These are phyloP conservation scores for Mycena albidolilacea DNA, from an alignment of 768 basidiomycete genomes.

Conservation along the genomic window DNA sequence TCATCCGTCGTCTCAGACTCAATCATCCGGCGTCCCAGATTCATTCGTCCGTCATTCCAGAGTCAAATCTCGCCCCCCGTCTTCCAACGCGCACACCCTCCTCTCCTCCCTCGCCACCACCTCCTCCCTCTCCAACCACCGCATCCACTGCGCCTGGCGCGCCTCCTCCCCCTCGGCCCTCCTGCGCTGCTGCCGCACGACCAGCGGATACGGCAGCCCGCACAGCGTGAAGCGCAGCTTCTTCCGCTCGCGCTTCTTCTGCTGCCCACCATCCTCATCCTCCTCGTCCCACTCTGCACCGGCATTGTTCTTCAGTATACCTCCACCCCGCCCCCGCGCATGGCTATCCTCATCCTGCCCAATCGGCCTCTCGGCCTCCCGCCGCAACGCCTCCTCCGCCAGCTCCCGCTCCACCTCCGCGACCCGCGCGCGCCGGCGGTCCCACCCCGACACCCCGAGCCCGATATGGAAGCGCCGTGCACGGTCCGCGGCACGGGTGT, in stretches of 20 bases:
- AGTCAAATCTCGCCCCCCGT: not conserved
- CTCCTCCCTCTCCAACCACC: not conserved
- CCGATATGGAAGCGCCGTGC: slow-evolving; percentile 5
- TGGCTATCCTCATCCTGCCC: too few relatives aligned
- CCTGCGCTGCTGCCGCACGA: not conserved
- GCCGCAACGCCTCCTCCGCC: not conserved
- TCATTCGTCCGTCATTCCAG: too few relatives aligned
- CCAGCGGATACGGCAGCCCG: not conserved
- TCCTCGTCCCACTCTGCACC: not conserved
- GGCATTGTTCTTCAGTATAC: too few relatives aligned
- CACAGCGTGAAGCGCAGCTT: not conserved
- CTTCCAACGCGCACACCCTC: not conserved
- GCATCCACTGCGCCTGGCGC: not conserved
- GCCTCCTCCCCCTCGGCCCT: not conserved
- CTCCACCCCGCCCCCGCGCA: too few relatives aligned
- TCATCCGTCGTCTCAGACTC: too few relatives aligned
- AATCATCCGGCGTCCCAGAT: too few relatives aligned
- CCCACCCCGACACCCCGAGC: not conserved
- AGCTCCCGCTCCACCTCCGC: not conserved
- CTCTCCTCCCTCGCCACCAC: not conserved
- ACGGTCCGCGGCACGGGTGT: not conserved
- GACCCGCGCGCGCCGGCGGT: not conserved
- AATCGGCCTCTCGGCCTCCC: not conserved
- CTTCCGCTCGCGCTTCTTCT: not conserved
- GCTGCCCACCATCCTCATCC: not conserved